Conservation (phyloP, 2,329 filamentous ascomycete genomes). For the Fusarium sp. region DNA sequence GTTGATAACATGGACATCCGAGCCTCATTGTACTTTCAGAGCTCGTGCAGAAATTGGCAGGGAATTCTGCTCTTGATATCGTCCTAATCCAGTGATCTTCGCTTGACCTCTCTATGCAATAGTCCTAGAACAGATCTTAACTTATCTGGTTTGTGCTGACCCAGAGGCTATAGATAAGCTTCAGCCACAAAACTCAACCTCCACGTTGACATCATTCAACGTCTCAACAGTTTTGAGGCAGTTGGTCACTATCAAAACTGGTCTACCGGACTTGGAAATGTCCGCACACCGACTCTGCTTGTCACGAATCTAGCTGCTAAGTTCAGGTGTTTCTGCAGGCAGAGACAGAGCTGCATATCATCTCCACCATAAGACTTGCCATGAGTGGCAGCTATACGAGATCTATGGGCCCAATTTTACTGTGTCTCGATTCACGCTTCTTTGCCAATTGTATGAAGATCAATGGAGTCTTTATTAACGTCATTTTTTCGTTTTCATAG, state of each 20-base stretch:
- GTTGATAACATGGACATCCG: too few relatives aligned
- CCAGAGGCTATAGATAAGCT: neutral
- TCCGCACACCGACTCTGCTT: fast-evolving
- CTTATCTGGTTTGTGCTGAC: neutral
- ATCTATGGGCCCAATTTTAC: neutral
- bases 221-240: neutral
- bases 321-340: neutral
- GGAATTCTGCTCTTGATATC: too few relatives aligned
- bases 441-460: neutral
- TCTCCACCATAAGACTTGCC: too few relatives aligned
- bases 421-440: neutral
- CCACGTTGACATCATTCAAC: neutral
- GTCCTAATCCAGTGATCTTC: too few relatives aligned
- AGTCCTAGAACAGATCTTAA: too few relatives aligned
- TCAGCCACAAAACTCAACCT: neutral
- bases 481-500: neutral
- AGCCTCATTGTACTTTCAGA: too few relatives aligned
- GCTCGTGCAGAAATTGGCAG: too few relatives aligned
- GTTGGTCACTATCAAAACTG: neutral
- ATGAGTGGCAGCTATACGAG: neutral
- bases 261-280: neutral
- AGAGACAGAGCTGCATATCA: neutral
- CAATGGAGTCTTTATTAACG: neutral
- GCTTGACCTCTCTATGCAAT: too few relatives aligned
- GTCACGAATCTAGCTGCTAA: neutral